Percentiles rank a stretch among this genome's conserved stretches.
Conservation (phyloP, 495 filamentous ascomycete genomes). For the Neurospora sublineolata region DNA sequence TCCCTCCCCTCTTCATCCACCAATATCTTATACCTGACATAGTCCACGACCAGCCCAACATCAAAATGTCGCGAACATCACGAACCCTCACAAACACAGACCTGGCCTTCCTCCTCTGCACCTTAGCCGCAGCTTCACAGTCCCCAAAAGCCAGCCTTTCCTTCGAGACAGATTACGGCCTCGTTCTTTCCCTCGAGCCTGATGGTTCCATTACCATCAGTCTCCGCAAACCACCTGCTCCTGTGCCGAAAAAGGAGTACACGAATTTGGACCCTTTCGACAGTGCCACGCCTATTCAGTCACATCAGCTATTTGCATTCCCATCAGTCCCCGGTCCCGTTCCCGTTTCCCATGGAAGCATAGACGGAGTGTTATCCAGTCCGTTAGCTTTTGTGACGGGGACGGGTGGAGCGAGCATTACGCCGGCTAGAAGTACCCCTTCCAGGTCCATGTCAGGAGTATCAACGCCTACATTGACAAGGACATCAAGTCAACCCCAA, state of each 20-base stretch:
- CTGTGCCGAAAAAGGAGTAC: neutral
- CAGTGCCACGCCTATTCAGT: neutral
- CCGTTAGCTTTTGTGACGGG: neutral
- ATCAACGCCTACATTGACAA: neutral
- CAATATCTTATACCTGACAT: neutral
- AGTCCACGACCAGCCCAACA: neutral
- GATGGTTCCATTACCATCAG: constrained; percentile 1
- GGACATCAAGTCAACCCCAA: neutral
- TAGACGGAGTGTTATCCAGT: neutral
- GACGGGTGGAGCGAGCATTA: neutral
- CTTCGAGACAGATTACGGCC: constrained; percentile 5
- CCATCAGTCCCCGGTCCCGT: neutral
- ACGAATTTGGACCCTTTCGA: neutral
- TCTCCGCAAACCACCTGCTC: neutral
- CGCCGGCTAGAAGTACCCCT: neutral
- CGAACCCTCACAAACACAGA: constrained; percentile 10
- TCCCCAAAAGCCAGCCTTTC: neutral
- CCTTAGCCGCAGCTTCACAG: neutral
- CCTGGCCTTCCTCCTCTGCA: constrained; percentile 13
- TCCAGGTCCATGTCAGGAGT: no score
- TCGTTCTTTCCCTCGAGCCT: constrained; percentile 1
- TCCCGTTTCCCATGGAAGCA: neutral
- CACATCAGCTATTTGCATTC: neutral
- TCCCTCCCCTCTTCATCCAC: neutral
- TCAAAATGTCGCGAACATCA: constrained; percentile 1